These are phyloP conservation scores for Candida morakotiae DNA, from an alignment of 805 yeast genomes.

Conservation along the genomic window DNA sequence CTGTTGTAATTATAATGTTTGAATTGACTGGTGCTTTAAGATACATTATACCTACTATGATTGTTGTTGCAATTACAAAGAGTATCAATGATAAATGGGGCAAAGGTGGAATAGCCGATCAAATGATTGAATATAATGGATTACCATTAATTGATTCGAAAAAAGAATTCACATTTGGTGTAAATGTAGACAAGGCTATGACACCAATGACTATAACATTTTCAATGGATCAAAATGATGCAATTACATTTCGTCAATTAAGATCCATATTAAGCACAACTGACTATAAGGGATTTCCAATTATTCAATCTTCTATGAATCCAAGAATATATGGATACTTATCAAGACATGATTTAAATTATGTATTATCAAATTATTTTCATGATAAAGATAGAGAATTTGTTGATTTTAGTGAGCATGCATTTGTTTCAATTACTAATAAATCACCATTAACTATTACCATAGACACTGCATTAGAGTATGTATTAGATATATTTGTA, in stretches of 20 bases:
- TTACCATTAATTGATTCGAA: constrained; percentile 75
- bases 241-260: constrained; percentile 29
- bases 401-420: constrained; percentile 9
- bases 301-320: constrained; percentile 36
- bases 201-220: constrained; percentile 35
- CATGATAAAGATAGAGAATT: constrained; percentile 4
- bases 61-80: constrained; percentile 86
- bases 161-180: constrained; percentile 55
- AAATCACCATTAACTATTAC: constrained; percentile 60
- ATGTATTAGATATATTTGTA: constrained; percentile 63
- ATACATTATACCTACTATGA: constrained; percentile 93
- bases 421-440: constrained; percentile 33
- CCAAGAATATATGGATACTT: constrained; percentile 46
- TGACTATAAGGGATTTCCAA: constrained; percentile 48
- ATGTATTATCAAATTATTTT: constrained; percentile 19
- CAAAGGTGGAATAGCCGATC: constrained; percentile 87
- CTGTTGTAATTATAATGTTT: constrained; percentile 93
- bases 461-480: constrained; percentile 51
- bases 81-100: constrained; percentile 75
- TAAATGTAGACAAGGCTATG: constrained; percentile 55
- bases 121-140: constrained; percentile 86
- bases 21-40: constrained; percentile 93
- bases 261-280: constrained; percentile 29
- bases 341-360: constrained; percentile 37
- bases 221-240: constrained; percentile 26